Evolutionary conservation across 805 yeast genomes (phyloP), one percentile per base, ranked within the genome.

Genomic region (Spathaspora gorwiae): DNA sequence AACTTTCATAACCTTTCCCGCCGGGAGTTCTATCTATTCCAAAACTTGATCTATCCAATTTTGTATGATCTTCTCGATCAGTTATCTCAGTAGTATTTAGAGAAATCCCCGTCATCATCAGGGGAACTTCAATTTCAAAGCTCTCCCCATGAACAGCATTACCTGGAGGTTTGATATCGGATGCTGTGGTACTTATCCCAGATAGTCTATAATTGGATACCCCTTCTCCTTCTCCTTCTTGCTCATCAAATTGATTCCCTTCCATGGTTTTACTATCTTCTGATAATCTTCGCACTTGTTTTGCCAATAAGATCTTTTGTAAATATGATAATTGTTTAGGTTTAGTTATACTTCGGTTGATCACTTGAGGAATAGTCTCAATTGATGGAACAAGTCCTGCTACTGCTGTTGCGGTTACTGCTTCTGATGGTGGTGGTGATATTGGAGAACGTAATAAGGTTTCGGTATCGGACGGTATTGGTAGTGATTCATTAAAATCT

Each of bases 401-500:
- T 13, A 5, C 24, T 13, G 24, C 15, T 12, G 36, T 12, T 14
- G 2, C 13, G 2, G 10, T 29, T 7, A 19, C 24, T 13, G 12
- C 15, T n/a, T 10, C 14, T 33, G 9, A 9, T 9, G 32, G 32
- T 5, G 32, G 32, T 12, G 19, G 14, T 42, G 19, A 34, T n/a
- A 14, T 32, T 14, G 44, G 39, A 24, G 33, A 36, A 9, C 32
- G 24, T 15, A 45, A 29, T 13, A 43, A 39, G 6, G 40, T 40
- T 30, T 47, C 35, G 35, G 30, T 33, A 27, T 40, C 30, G 6
- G 54, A 56, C 1, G 68, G 70, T 24, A 66, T 46, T 11, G 63
- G 67, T 3, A 66, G 51, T 2, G 70, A 64, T 27, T 56, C 51
- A 43, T 65, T 59, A 31, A 56, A 61, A 10, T 58, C 62, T 9